Conservation (phyloP, 176 grass and related monocot genomes). For the Avena atlantica region DNA sequence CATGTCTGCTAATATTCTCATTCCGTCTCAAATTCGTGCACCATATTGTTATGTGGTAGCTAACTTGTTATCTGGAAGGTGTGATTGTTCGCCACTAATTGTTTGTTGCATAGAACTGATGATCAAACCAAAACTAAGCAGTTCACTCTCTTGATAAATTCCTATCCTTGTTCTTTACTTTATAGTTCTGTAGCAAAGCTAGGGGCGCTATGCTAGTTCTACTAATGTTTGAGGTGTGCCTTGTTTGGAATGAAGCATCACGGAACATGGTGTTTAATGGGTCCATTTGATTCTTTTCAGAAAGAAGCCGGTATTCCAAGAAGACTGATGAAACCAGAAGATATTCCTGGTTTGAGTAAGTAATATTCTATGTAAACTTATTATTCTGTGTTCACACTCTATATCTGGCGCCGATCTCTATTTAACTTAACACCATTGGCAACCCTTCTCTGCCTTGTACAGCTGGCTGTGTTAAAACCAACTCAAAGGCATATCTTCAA, state of each 20-base stretch:
- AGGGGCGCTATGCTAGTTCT: not conserved
- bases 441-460: conserved; percentile 29
- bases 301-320: conserved; percentile 94
- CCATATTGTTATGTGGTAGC: not conserved
- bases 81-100: not conserved
- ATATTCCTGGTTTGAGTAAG: conserved; percentile 96
- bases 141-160: not conserved
- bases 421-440: not conserved
- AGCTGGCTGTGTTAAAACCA: conserved; percentile 21
- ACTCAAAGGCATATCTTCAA: conserved; percentile 11
- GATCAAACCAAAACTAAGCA: not conserved
- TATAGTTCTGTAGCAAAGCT: not conserved
- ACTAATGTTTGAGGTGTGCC: not conserved
- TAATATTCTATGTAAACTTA: conserved; percentile 38
- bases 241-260: conserved; percentile 5
- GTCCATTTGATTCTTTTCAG: conserved; percentile 60
- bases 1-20: not conserved
- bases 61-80: not conserved
- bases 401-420: not conserved
- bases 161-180: not conserved
- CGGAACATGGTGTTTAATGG: conserved; percentile 26
- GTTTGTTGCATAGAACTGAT: not conserved
- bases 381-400: not conserved
- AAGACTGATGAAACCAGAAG: conserved; percentile 86
- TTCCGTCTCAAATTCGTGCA: not conserved